phyloP scores from a whole-genome alignment of 1,284 basidiomycete genomes.

The Tilletia horrida region DNA sequence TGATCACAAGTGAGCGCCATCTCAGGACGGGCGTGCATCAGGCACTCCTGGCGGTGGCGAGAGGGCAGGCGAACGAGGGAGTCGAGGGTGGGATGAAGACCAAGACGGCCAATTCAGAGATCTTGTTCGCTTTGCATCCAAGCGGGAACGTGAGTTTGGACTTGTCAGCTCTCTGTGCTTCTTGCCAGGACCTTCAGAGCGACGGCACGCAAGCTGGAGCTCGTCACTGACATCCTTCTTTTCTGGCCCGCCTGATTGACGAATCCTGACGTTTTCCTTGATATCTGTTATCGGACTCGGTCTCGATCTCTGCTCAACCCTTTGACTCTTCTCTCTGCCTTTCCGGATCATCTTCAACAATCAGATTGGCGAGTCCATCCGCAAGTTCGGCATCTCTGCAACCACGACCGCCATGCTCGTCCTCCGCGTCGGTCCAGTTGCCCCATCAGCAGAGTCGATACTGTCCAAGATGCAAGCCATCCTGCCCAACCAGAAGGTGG shows the following conservation, averaged over 20 bases:
- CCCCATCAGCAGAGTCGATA: neutral
- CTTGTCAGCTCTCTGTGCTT: neutral
- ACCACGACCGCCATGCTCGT: neutral
- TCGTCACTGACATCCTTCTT: neutral
- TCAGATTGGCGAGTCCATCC: slow-evolving; percentile 15
- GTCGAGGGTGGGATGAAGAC: slow-evolving; percentile 32
- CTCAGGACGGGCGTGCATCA: slow-evolving; percentile 29
- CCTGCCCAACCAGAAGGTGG: slow-evolving; percentile 24
- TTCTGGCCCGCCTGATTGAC: neutral
- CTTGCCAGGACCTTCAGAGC: no score
- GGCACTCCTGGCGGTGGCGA: slow-evolving; percentile 29
- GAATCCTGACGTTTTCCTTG: neutral
- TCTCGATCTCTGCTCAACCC: slow-evolving; percentile 30
- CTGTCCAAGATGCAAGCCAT: slow-evolving; percentile 22
- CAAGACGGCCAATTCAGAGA: slow-evolving; percentile 35
- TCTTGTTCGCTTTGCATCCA: slow-evolving; percentile 34
- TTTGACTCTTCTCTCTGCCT: no score
- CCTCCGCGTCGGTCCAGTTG: neutral
- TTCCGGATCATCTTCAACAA: no score
- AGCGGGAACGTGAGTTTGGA: slow-evolving; percentile 32
- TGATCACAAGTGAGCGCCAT: slow-evolving; percentile 30
- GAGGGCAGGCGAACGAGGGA: slow-evolving; percentile 25
- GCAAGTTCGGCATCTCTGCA: neutral
- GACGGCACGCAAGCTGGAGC: no score
- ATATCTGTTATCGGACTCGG: neutral